Evolutionary conservation across 75 land plant genomes (phyloP).

Genomic region (Pinus tabuliformis): DNA sequence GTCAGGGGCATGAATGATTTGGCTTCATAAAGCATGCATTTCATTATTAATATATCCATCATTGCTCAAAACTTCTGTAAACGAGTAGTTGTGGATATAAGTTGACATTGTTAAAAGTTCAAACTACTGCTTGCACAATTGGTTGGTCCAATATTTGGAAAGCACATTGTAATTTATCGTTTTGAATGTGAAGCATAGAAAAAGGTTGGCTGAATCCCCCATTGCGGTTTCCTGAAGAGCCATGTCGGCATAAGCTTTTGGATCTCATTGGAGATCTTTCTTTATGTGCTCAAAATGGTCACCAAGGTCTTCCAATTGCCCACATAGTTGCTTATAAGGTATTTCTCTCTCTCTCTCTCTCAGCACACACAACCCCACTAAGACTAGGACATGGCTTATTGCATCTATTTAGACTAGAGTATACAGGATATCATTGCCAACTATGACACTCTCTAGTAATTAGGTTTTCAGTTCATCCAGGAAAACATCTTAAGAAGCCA

Average conservation of each 20-base stretch:
- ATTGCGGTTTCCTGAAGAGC: slow-evolving; percentile 83
- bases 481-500: not conserved
- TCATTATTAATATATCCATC: not conserved
- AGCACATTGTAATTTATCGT: not conserved
- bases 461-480: no score
- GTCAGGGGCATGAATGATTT: no score
- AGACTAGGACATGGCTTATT: not conserved
- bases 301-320: slow-evolving; percentile 82
- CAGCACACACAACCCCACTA: not conserved
- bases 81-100: not conserved
- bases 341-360: not conserved
- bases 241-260: slow-evolving; percentile 92
- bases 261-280: slow-evolving; percentile 95
- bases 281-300: slow-evolving; percentile 70
- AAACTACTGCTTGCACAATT: not conserved
- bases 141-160: not conserved
- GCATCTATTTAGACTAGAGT: no score
- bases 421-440: no score
- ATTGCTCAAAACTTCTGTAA: not conserved
- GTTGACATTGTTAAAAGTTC: not conserved
- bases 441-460: no score
- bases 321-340: slow-evolving; percentile 86
- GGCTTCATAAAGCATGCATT: not conserved
- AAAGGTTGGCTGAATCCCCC: slow-evolving; percentile 98
- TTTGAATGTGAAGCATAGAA: slow-evolving; percentile 39